Evolutionary conservation across 805 yeast genomes (phyloP).

Genomic region (Brettanomyces anomalus): DNA sequence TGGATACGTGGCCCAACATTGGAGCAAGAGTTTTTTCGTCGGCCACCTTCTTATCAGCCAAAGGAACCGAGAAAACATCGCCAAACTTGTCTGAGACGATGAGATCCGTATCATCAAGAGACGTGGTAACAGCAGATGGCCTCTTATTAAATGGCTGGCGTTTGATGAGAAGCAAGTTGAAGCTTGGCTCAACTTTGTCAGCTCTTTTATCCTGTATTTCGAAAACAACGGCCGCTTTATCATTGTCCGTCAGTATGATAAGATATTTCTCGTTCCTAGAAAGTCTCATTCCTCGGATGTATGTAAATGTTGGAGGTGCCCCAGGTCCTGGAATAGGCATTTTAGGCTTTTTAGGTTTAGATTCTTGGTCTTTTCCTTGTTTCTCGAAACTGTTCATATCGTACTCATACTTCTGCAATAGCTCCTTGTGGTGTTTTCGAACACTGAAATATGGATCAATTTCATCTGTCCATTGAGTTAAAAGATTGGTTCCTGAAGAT

Average conservation of each 20-base stretch:
- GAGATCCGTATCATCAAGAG: constrained; percentile 40
- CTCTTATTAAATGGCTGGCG: constrained; percentile 83
- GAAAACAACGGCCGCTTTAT: constrained; percentile 69
- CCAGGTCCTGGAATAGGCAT: constrained; percentile 59
- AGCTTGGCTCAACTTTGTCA: constrained; percentile 13
- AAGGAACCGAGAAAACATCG: constrained; percentile 66
- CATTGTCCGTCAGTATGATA: constrained; percentile 71
- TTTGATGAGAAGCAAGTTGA: constrained; percentile 44
- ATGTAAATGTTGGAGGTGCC: constrained; percentile 57
- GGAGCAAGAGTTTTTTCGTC: constrained; percentile 48
- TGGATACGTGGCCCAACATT: constrained; percentile 90
- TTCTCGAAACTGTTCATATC: constrained; percentile 24
- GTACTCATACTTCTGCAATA: constrained; percentile 25
- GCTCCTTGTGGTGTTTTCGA: constrained; percentile 39
- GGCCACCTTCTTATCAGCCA: constrained; percentile 28
- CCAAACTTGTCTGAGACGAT: constrained; percentile 93
- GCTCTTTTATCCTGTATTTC: constrained; percentile 20
- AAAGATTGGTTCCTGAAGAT: constrained; percentile 29
- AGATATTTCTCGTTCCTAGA: constrained; percentile 45
- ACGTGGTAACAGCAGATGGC: constrained; percentile 72
- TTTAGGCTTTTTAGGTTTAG: constrained; percentile 33
- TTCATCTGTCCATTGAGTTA: constrained; percentile 60
- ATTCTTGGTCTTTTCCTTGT: constrained; percentile 21
- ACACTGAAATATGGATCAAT: constrained; percentile 38
- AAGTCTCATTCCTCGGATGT: constrained; percentile 55